phyloP scores from a whole-genome alignment of 305 asterid genomes.

The Solanum hybrid region DNA sequence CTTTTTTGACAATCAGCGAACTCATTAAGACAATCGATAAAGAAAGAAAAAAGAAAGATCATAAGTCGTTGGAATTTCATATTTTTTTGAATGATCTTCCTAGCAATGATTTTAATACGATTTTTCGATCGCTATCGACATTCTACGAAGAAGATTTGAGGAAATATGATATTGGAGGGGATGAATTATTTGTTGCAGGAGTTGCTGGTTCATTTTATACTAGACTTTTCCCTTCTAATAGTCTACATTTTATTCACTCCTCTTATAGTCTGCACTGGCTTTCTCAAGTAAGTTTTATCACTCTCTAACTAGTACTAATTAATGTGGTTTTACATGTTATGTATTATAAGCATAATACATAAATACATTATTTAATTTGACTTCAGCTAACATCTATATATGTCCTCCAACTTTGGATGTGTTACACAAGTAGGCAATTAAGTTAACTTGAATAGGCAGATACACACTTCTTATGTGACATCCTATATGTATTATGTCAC shows the following conservation, averaged over 20 bases:
- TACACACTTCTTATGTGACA: too few relatives aligned
- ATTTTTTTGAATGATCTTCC: conserved; percentile 27
- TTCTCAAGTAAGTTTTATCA: too few relatives aligned
- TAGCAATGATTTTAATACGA: conserved; percentile 23
- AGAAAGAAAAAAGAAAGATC: not conserved
- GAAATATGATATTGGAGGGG: not conserved
- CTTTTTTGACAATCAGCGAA: not conserved
- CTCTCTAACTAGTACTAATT: too few relatives aligned
- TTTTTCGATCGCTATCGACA: conserved; percentile 10
- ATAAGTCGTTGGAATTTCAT: conserved; percentile 3
- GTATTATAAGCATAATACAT: too few relatives aligned
- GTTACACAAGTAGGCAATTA: too few relatives aligned
- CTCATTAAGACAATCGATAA: not conserved
- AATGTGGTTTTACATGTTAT: too few relatives aligned
- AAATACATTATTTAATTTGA: too few relatives aligned
- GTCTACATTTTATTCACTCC: conserved; percentile 21
- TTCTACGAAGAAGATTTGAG: not conserved
- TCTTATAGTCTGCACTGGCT: not conserved
- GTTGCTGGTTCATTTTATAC: conserved; percentile 20
- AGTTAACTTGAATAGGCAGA: too few relatives aligned
- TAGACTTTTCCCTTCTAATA: conserved; percentile 1
- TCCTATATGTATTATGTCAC: too few relatives aligned
- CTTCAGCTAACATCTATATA: too few relatives aligned
- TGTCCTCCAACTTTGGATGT: too few relatives aligned
- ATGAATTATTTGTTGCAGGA: not conserved